Conservation (phyloP, 257 asterid genomes). For the Solanum etuberosum region DNA sequence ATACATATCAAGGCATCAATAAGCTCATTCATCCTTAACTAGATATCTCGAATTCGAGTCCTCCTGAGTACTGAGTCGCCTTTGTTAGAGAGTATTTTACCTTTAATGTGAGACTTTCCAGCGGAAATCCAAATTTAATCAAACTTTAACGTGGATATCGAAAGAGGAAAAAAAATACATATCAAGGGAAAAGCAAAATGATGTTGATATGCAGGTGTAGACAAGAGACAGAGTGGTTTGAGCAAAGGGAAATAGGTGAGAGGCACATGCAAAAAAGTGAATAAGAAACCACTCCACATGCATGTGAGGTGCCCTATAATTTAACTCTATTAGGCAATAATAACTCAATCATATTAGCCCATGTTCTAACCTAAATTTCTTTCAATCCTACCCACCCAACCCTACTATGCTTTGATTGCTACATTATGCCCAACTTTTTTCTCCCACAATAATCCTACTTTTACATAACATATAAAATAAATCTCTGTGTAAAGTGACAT, state of each 20-base stretch:
- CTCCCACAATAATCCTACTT: neutral
- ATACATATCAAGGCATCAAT: neutral
- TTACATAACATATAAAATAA: neutral
- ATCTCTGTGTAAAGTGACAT: constrained; percentile 5
- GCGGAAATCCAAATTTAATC: no score
- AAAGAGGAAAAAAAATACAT: neutral
- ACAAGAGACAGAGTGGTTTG: neutral
- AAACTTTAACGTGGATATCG: neutral
- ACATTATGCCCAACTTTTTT: constrained; percentile 7
- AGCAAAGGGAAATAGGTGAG: constrained; percentile 3
- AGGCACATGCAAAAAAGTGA: constrained; percentile 29
- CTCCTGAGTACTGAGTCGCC: neutral
- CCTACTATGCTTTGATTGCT: constrained; percentile 3
- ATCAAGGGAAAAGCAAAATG: neutral
- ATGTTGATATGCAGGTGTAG: neutral
- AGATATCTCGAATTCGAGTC: neutral
- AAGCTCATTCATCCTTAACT: neutral
- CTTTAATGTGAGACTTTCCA: no score
- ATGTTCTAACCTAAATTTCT: constrained; percentile 1
- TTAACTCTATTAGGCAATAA: constrained; percentile 16
- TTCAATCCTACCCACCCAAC: neutral
- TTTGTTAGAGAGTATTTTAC: neutral
- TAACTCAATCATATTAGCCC: constrained; percentile 28
- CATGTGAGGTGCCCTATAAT: constrained; percentile 16
- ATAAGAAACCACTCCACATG: constrained; percentile 1